phyloP scores from a whole-genome alignment of 1,139 yeast genomes.

The Diutina ranongensis region DNA sequence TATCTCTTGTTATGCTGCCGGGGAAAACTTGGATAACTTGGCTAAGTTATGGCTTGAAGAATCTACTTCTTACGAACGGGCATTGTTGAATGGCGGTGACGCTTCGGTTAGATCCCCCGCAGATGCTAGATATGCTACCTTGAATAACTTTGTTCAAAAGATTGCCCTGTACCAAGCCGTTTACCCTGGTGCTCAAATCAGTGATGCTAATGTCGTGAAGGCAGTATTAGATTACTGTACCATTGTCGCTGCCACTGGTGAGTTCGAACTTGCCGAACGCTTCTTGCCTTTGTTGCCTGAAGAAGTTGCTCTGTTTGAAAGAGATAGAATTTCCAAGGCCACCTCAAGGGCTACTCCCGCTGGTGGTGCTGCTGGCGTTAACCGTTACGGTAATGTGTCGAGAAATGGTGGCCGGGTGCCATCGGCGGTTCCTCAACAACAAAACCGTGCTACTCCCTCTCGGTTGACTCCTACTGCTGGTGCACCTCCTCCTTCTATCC shows the following conservation, averaged over 20 bases:
- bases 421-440: background rate
- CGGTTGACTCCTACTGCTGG: constrained; percentile 5
- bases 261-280: constrained; percentile 68
- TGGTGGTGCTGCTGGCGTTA: background rate
- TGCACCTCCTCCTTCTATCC: background rate
- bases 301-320: constrained; percentile 45
- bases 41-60: constrained; percentile 80
- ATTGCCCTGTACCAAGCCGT: constrained; percentile 39
- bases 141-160: constrained; percentile 76
- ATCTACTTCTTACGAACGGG: constrained; percentile 45
- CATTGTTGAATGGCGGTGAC: constrained; percentile 31
- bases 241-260: constrained; percentile 72
- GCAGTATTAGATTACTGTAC: constrained; percentile 1
- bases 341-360: background rate
- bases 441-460: background rate
- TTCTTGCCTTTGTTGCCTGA: constrained; percentile 60
- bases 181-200: background rate
- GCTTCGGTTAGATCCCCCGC: constrained; percentile 44
- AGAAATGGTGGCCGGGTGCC: background rate
- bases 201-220: background rate
- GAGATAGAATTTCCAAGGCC: constrained; percentile 63
- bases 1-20: constrained; percentile 67
- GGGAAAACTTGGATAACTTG: constrained; percentile 69
- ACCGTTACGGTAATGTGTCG: background rate
- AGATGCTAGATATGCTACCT: constrained; percentile 76